These are phyloP conservation scores for Ustilago loliicola DNA, from an alignment of 1,284 basidiomycete genomes.

Conservation along the genomic window DNA sequence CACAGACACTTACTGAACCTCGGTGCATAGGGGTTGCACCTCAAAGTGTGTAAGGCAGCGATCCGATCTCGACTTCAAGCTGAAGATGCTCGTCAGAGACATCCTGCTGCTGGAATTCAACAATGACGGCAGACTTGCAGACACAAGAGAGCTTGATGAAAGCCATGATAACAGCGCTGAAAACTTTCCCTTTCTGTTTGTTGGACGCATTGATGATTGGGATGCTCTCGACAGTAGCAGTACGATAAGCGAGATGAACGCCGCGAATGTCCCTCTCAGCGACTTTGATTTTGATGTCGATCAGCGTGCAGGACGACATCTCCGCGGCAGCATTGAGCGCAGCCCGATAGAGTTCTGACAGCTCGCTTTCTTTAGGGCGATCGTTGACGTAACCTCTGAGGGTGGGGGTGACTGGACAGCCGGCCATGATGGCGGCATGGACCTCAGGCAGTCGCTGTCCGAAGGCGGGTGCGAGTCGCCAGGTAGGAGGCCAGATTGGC, in stretches of 20 bases:
- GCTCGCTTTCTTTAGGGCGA: not conserved
- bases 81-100: not conserved
- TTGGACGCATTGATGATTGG: not conserved
- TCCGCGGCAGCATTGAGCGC: not conserved
- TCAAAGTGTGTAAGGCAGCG: not conserved
- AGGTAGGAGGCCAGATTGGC: not conserved
- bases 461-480: not conserved
- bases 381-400: not conserved
- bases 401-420: not conserved
- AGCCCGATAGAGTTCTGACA: not conserved
- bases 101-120: not conserved
- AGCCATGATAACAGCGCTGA: not conserved
- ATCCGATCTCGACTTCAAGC: not conserved
- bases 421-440: constrained; percentile 4
- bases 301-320: not conserved
- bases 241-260: not conserved
- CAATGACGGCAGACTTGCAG: not conserved
- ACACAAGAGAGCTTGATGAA: constrained; percentile 3
- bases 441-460: not conserved
- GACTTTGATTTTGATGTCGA: not conserved
- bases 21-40: not conserved
- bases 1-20: too few species aligned
- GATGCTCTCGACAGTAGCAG: not conserved
- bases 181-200: not conserved
- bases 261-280: not conserved